Percentiles rank a stretch among this genome's conserved stretches.
Conservation (phyloP, 148 eudicot genomes). For the Silene conica region DNA sequence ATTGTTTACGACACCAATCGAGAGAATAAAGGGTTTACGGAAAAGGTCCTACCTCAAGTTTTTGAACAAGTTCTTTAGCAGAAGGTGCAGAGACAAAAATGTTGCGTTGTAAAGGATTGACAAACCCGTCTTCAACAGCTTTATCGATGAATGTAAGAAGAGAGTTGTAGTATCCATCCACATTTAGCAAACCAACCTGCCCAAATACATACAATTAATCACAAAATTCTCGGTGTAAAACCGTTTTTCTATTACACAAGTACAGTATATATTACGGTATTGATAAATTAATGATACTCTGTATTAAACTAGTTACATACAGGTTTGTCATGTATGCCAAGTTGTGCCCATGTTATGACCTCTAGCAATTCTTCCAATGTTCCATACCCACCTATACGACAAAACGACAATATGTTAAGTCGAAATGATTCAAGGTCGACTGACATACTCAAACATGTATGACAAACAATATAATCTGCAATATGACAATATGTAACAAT, state of each 20-base stretch:
- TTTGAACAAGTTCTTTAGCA: slow-evolving; percentile 62
- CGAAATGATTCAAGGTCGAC: background rate
- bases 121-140: slow-evolving; percentile 76
- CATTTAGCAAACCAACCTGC: slow-evolving; percentile 76
- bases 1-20: no score
- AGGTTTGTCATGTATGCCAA: slow-evolving; percentile 78
- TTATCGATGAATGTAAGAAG: slow-evolving; percentile 62
- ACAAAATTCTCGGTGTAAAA: background rate
- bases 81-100: slow-evolving; percentile 66
- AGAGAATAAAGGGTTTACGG: no score
- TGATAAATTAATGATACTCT: no score
- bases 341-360: slow-evolving; percentile 72
- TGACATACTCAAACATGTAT: background rate
- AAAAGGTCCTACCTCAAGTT: slow-evolving; percentile 52
- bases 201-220: background rate
- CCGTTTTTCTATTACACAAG: background rate
- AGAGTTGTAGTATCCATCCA: slow-evolving; percentile 66
- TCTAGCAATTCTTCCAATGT: slow-evolving; percentile 70
- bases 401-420: background rate
- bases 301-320: slow-evolving; percentile 27
- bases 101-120: slow-evolving; percentile 58
- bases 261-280: no score
- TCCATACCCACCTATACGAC: slow-evolving; percentile 63
- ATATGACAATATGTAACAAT: background rate
- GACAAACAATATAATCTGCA: background rate